Percentiles rank a stretch among this genome's conserved stretches.
phyloP scores from a whole-genome alignment of 1,284 basidiomycete species.

The Cryptococcus hybrid region DNA sequence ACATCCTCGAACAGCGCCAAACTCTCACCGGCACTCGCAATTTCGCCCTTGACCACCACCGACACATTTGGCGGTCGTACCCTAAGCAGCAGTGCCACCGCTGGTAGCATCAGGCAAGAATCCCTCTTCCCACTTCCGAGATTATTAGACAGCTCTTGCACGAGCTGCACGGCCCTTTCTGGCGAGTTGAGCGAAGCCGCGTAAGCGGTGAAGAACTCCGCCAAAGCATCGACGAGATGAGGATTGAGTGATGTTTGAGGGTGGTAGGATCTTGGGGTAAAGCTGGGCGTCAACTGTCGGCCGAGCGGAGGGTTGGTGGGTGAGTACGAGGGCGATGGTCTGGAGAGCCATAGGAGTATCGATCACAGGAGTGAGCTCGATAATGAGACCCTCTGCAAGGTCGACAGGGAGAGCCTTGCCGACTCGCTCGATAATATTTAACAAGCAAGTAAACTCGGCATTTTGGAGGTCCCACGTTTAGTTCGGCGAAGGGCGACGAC shows the following conservation, averaged over 20 bases:
- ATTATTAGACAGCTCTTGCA: slow-evolving; percentile 61
- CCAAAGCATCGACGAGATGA: slow-evolving; percentile 71
- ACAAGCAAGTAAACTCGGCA: slow-evolving; percentile 70
- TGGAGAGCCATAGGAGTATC: slow-evolving; percentile 73
- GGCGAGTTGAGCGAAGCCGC: slow-evolving; percentile 62
- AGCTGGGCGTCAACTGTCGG: slow-evolving; percentile 68
- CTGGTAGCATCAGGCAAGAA: slow-evolving; percentile 39
- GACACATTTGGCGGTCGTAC: slow-evolving; percentile 77
- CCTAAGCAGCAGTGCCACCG: slow-evolving; percentile 48
- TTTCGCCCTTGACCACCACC: slow-evolving; percentile 73
- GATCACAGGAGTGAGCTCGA: slow-evolving; percentile 71
- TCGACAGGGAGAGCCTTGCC: slow-evolving; percentile 61
- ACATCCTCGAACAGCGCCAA: slow-evolving; percentile 76
- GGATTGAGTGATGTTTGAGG: slow-evolving; percentile 67
- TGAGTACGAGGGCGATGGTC: slow-evolving; percentile 68
- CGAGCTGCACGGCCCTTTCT: slow-evolving; percentile 75
- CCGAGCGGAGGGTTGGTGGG: slow-evolving; percentile 67
- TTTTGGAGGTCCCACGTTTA: slow-evolving; percentile 76
- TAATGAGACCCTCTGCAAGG: slow-evolving; percentile 63
- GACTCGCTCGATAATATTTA: slow-evolving; percentile 54
- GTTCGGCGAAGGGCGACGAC: slow-evolving; percentile 74
- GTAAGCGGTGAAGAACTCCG: slow-evolving; percentile 74
- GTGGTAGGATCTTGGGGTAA: slow-evolving; percentile 65
- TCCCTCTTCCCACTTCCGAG: slow-evolving; percentile 17
- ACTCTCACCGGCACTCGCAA: slow-evolving; percentile 68